phyloP scores from a whole-genome alignment of 805 yeast species.

The Saccharomyces paradoxus region DNA sequence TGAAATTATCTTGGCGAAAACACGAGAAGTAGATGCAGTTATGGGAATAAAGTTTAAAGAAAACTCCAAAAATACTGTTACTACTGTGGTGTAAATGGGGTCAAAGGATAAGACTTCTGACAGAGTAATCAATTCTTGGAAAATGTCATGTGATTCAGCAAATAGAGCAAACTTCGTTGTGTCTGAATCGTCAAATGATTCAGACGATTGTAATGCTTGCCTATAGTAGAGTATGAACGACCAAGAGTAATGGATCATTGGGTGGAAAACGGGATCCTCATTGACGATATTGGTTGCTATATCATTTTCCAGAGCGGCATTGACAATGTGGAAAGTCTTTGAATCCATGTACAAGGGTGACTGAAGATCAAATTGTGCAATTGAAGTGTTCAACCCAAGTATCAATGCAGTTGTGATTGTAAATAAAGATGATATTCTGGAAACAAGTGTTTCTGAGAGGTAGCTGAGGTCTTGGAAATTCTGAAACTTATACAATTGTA shows the following conservation, averaged over 20 bases:
- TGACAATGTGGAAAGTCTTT: constrained; percentile 33
- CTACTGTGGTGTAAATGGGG: constrained; percentile 40
- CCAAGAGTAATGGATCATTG: constrained; percentile 59
- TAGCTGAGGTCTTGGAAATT: background rate
- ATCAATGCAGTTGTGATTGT: constrained; percentile 36
- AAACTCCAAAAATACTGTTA: constrained; percentile 31
- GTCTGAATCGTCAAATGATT: constrained; percentile 35
- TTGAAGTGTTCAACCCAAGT: constrained; percentile 48
- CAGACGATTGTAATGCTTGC: constrained; percentile 24
- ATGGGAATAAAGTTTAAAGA: constrained; percentile 42
- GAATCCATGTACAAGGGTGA: constrained; percentile 37
- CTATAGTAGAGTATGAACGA: constrained; percentile 42
- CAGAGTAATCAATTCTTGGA: constrained; percentile 35
- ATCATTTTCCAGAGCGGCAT: constrained; percentile 32
- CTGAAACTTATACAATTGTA: background rate
- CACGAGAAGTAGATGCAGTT: constrained; percentile 28
- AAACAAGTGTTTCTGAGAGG: background rate
- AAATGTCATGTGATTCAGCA: constrained; percentile 37
- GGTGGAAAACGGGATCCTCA: constrained; percentile 20
- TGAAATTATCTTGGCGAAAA: constrained; percentile 25
- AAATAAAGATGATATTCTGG: constrained; percentile 9
- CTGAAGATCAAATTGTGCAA: constrained; percentile 34
- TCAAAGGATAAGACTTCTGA: constrained; percentile 42
- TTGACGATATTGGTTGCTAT: constrained; percentile 13
- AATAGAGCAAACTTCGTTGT: constrained; percentile 31